Base-by-base conservation (phyloP, 495 filamentous ascomycete genomes). In the Neurospora cerealis region DNA sequence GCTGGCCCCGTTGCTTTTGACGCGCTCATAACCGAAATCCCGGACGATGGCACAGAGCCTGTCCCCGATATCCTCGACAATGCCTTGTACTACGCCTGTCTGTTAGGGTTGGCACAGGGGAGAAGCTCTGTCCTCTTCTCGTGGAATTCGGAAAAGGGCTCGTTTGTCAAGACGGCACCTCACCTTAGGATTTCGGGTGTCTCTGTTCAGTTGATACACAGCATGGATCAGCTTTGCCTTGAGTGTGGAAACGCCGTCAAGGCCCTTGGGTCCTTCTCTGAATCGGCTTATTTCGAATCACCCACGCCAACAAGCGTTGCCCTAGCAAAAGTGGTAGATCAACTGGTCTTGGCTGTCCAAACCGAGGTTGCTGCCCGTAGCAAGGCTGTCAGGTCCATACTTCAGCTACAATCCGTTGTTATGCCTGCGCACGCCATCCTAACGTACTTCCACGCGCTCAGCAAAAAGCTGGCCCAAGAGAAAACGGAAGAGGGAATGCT, bases 101-200 rank as follows among this genome's bases (percentile, higher is more conserved):
- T 97, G 24, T 80, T 93, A 42, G 87, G 89, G 70, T 86, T 97
- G 11, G 92, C 91, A 0, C 85, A 98, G 3, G 96, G 96, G 6
- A 88, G 93, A 81, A 91, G 89, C 70, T 97, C 95, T 0, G 80
- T 91, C 11, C 87, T 97, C 69, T 98, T 96, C 80, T 79, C 79
- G 2, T 97, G 90, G 84, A 85, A 93, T 72, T 78, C 85, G 38
- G 78, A 83, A 34, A 87, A 85, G 39, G 81, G 81, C 70, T 80
- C 81, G 9, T 97, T 97, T 76, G 80, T 81, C 42, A 89, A 86
- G 41, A 82, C 83, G 9, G 76, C 89, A 9, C 77, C 86, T 4
- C 79, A 87, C 69, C 80, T 91, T 28, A 87, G 90, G 38, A 87
- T 93, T 11, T 92, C 92, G 1, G 95, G 95, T 3, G 85, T 90